Evolutionary conservation across 805 yeast species (phyloP), one percentile per base, ranked within the genome.

Genomic region (Yamadazyma sp.): DNA sequence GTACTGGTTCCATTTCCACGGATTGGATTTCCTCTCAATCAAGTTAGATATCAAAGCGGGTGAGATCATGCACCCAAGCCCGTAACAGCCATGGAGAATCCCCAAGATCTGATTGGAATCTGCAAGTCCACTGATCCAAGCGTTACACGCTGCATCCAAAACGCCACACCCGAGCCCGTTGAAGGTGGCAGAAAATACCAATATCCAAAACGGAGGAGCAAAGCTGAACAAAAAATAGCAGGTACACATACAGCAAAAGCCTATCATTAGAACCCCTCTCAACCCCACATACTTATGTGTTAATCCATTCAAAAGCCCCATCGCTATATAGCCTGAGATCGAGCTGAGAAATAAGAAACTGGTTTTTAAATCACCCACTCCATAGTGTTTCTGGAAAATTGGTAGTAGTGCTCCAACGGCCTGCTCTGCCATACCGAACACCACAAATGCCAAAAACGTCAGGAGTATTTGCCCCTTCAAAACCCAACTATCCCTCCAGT

Each of bases 361-460:
- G 2, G 75, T 58, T 22, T 63, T 60, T 1, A 73, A 55, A 46
- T 82, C 76, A 44, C 71, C 60, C 5, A 79, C 64, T 1, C 59
- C 20, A 52, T 78, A 81, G 33, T 73, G 57, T 4, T 50, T 54
- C 37, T 77, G 71, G 11, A 80, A 45, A 25, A 69, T 59, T 2
- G 84, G 82, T 42, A 82, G 62, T 26, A 80, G 51, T 0, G 84
- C 70, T 0, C 87, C 87, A 12, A 78, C 54, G 0, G 82, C 65
- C 52, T 80, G 83, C 47, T 82, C 87, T 5, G 71, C 66, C 19
- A 80, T 50, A 0, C 88, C 88, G 41, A 75, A 55, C 1, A 77
- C 49, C 1, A 67, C 51, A 47, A 78, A 73, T 1, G 66, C 52
- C 16, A 58, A 26, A 41, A 62, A 72, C 1, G 68, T 54, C 0